phyloP scores from a whole-genome alignment of 106 monocot species.

The Dendrobium huoshanense region DNA sequence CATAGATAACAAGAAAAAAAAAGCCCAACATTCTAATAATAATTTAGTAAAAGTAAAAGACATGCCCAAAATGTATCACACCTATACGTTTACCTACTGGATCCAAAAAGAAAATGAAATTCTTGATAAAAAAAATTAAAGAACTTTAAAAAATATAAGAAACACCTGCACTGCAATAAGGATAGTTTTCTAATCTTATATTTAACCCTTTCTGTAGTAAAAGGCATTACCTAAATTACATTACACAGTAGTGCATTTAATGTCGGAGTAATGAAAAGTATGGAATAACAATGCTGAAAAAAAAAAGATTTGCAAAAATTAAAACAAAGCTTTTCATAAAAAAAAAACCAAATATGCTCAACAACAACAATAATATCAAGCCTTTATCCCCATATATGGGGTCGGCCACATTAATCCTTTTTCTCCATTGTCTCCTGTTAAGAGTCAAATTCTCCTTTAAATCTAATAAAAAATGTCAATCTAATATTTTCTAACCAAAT shows the following conservation, averaged over 20 bases:
- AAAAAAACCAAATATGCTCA: too few species aligned
- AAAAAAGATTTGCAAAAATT: too few species aligned
- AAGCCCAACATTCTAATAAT: background rate
- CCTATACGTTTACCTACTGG: background rate
- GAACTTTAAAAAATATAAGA: background rate
- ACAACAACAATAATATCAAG: too few species aligned
- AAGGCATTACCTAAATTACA: background rate
- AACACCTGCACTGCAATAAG: background rate
- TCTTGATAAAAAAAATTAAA: background rate
- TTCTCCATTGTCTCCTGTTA: too few species aligned
- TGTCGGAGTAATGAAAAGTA: background rate
- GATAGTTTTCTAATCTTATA: background rate
- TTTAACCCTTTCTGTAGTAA: background rate
- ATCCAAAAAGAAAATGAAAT: background rate
- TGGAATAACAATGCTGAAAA: background rate
- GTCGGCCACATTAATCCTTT: too few species aligned
- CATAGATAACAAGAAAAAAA: background rate
- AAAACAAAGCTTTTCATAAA: too few species aligned
- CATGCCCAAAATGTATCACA: background rate
- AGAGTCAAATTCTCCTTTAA: too few species aligned
- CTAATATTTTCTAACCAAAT: too few species aligned
- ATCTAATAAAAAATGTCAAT: too few species aligned
- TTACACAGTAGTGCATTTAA: background rate
- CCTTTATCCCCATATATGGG: too few species aligned
- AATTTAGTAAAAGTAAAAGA: background rate